Evolutionary conservation across 805 yeast genomes (phyloP).

Genomic region (Wickerhamomyces alni): DNA sequence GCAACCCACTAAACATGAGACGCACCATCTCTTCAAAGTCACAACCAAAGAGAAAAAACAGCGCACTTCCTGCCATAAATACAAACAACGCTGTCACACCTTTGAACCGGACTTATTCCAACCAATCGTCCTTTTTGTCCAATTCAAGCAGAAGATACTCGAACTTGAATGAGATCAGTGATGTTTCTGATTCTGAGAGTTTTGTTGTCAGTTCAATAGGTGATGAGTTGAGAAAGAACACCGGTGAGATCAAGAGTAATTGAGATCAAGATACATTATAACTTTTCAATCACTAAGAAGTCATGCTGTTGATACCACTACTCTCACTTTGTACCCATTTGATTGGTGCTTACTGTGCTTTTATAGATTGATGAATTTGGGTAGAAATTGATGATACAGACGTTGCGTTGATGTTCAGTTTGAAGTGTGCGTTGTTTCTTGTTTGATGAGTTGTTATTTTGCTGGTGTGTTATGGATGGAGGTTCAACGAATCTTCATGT

Average conservation of each 20-base stretch:
- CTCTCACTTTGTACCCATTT: too few species aligned
- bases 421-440: too few species aligned
- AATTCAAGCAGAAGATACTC: constrained; percentile 1
- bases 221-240: constrained; percentile 26
- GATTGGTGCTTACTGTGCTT: too few species aligned
- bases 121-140: constrained; percentile 12
- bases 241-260: constrained; percentile 21
- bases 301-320: too few species aligned
- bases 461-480: too few species aligned
- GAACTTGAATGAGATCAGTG: constrained; percentile 9
- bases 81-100: not conserved
- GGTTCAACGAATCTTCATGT: too few species aligned
- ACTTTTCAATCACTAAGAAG: too few species aligned
- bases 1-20: constrained; percentile 4
- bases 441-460: too few species aligned
- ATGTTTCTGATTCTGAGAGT: constrained; percentile 17
- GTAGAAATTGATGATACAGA: too few species aligned
- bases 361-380: too few species aligned
- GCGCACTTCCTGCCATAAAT: not conserved
- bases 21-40: constrained; percentile 11
- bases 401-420: too few species aligned
- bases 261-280: too few species aligned
- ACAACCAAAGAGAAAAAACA: not conserved
- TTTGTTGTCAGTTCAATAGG: constrained; percentile 29
- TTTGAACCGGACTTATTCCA: constrained; percentile 8